Evolutionary conservation across 371 early-diverging fungal species (phyloP), one percentile per base, ranked within the genome.

Genomic region (Mortierella sp.): DNA sequence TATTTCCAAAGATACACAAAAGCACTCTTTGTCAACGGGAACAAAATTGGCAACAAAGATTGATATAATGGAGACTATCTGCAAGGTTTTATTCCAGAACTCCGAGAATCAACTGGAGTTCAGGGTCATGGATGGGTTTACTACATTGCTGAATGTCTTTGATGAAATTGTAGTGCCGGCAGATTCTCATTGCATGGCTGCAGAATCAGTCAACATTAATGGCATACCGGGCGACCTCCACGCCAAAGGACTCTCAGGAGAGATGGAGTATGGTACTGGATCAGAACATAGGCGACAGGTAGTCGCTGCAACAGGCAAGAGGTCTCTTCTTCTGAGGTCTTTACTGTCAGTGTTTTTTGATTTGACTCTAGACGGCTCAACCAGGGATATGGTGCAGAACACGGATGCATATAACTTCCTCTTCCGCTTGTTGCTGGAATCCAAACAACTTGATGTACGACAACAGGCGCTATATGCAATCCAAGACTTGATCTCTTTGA

Each of bases 51-150:
- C 83, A 18, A 81, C 83, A 6, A 84, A 84, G 59, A 77, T 85
- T 32, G 85, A 85, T 55, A 77, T 84, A 54, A 72, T 85, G 73
- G 85, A 85, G 58, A 85, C 84, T 16, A 64, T 85, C 2, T 85
- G 84, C 66, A 85, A 81, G 54, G 70, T 85, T 10, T 59, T 85
- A 10, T 85, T 84, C 64, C 77, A 76, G 22, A 84, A 85, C 47
- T 75, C 81, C 2, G 77, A 66, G 20, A 85, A 84, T 24, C 85
- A 85, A 45, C 24, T 55, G 10, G 84, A 80, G 51, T 85, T 85
- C 61, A 65, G 62, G 51, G 35, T 73, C 9, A 77, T 85, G 81
- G 85, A 85, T 28, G 85, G 85, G 1, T 85, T 77, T 47, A 62
- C 81, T 6, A 74, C 69, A 9, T 55, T 85, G 9, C 64, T 85